A percentile compares a stretch with the other conserved stretches of the same genome.
phyloP scores from a whole-genome alignment of 2,329 filamentous ascomycete species.

The Cryoendolithus antarcticus region DNA sequence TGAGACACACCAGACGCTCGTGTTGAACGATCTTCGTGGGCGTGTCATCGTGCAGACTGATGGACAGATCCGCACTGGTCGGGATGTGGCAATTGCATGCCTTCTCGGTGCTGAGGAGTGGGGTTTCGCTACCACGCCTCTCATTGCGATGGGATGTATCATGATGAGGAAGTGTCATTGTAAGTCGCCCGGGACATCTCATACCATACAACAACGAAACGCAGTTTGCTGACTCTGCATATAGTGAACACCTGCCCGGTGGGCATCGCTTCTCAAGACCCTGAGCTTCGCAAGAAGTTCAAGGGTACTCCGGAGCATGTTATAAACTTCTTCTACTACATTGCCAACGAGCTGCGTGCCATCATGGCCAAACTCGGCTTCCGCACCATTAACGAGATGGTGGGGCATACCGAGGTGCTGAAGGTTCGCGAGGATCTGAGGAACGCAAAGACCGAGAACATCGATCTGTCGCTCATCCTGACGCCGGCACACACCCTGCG shows the following conservation, averaged over 20 bases:
- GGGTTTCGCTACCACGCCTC: slow-evolving; percentile 86
- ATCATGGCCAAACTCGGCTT: slow-evolving; percentile 96
- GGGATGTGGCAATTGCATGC: slow-evolving; percentile 89
- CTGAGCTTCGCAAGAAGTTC: slow-evolving; percentile 90
- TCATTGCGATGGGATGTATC: slow-evolving; percentile 95
- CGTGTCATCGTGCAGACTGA: slow-evolving; percentile 95
- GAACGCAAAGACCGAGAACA: slow-evolving; percentile 80
- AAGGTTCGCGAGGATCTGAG: slow-evolving; percentile 80
- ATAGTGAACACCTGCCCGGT: slow-evolving; percentile 66
- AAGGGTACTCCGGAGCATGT: slow-evolving; percentile 86
- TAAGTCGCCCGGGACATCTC: not conserved
- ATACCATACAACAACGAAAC: no score
- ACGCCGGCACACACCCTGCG: slow-evolving; percentile 93
- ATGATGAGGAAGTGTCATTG: slow-evolving; percentile 72
- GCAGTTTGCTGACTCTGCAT: no score
- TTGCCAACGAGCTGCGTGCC: slow-evolving; percentile 87
- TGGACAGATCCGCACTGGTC: slow-evolving; percentile 81
- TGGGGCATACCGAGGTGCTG: slow-evolving; percentile 78
- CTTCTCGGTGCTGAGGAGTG: slow-evolving; percentile 95
- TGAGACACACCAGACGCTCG: slow-evolving; percentile 91
- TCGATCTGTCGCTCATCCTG: slow-evolving; percentile 82
- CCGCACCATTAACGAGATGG: slow-evolving; percentile 95
- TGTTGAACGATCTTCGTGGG: slow-evolving; percentile 88
- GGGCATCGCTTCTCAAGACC: slow-evolving; percentile 90
- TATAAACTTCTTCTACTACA: slow-evolving; percentile 98